Evolutionary conservation across 169 alveolate genomes (phyloP), one percentile per base, ranked within the genome.

Genomic region (Plasmodium cynomolgi): DNA sequence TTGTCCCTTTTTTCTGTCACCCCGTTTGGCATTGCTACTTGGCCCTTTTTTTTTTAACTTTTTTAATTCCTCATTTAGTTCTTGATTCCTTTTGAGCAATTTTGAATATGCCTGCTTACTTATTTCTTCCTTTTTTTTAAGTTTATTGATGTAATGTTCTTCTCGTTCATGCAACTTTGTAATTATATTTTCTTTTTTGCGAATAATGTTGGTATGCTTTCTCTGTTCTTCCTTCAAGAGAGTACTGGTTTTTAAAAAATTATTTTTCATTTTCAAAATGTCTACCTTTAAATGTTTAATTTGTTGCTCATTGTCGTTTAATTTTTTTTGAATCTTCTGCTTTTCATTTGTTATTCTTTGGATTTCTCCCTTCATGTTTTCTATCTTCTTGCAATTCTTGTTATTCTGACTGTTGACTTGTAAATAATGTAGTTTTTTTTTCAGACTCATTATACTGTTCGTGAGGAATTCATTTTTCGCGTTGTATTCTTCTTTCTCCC

Each of bases 241-340:
- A 20, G 84, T 74, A 13, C 93, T 84, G 15, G 84, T 84, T 84
- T 84, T 72, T 84, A 84, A 84, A 84, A 84, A 84, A 34, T 84
- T 84, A 26, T 47, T 84, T 74, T 84, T 84, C 93, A 84, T 84
- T 84, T 84, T 84, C 15, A 20, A 33, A 33, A 84, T 74, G 62
- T 84, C 93, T 31, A 84, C 84, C 79, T 84, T 84, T 84, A 84
- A 84, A 29, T 84, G 93, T 74, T 84, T 84, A 47, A 84, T 84
- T 33, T 74, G 77, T 44, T 84, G 84, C 56, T 84, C 93, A 84
- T 84, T 84, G 41, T 84, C 84, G 62, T 74, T 74, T 84, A 84
- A 74, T 74, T 84, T 84, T 73, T 84, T 72, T 84, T 84, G 93
- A 44, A 84, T 84, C 34, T 84, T 84, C 37, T 84, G 26, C 41